Evolutionary conservation across 202 grass and related monocot genomes (phyloP).

Genomic region (Elaeis oleifera): DNA sequence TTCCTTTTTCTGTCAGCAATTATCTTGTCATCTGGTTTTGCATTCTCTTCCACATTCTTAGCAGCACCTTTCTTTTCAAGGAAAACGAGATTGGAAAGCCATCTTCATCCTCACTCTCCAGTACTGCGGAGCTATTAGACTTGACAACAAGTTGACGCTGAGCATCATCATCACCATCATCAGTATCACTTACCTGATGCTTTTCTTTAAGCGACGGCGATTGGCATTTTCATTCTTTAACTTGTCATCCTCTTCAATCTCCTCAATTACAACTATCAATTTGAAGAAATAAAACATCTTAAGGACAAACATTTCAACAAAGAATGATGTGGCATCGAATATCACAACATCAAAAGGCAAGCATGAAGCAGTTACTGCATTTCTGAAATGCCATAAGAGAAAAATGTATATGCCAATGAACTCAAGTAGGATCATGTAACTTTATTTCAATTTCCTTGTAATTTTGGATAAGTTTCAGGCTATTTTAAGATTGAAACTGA

Average conservation of each 20-base stretch:
- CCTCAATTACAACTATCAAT: slow-evolving; percentile 81
- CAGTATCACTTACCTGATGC: slow-evolving; percentile 35
- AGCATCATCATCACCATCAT: slow-evolving; percentile 30
- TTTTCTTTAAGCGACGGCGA: slow-evolving; percentile 46
- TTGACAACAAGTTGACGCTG: slow-evolving; percentile 44
- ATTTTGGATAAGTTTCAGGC: no score
- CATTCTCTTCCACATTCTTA: slow-evolving; percentile 18
- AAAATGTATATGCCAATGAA: no score
- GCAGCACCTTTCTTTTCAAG: slow-evolving; percentile 34
- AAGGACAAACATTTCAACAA: background rate
- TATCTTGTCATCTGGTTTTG: slow-evolving; percentile 3
- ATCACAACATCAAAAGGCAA: no score
- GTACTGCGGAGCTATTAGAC: slow-evolving; percentile 19
- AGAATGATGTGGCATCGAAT: no score
- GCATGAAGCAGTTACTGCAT: no score
- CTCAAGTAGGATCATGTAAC: no score
- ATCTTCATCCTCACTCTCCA: slow-evolving; percentile 93
- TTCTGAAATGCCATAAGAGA: no score
- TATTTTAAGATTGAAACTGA: no score
- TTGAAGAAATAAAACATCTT: slow-evolving; percentile 19
- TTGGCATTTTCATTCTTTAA: slow-evolving; percentile 26
- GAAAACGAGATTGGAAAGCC: slow-evolving; percentile 66
- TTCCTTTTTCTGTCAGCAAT: slow-evolving; percentile 66
- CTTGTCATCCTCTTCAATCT: slow-evolving; percentile 80
- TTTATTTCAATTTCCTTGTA: no score